Evolutionary conservation across 306 rosid genomes (phyloP), one percentile per base, ranked within the genome.

Genomic region (Dalbergia oliveri): DNA sequence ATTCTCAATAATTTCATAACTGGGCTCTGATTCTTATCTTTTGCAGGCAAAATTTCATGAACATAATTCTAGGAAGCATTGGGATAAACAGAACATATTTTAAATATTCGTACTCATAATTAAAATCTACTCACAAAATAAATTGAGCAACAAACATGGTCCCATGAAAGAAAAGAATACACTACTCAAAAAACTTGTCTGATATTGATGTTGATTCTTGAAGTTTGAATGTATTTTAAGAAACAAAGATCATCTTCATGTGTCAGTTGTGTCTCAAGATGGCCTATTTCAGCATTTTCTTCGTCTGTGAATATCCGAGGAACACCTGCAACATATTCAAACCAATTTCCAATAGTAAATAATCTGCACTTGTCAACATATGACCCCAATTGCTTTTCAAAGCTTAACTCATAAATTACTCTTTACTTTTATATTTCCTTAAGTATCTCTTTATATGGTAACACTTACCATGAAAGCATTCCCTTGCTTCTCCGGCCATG

Each of bases 401-500:
- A 56, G 34, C 37, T 60, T 73, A 41, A 73, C 79, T 49, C 59
- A 39, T 15, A 41, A 47, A 41, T 19, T 8, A 5, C 61, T 4
- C 45, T 39, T 58, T 14, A 5, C 13, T 58, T 23, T 39, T 39
- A 49, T 50, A 59, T 68, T 72, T 61, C 65, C 66, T 50, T 35
- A 16, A 69, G 19, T 31, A 63, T 31, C 34, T 33, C 43, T 54
- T 41, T 6, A 45, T 53, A 78, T 59, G 66, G 71, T 54, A 74
- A 23, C 65, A 73, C 79, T 77, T 89, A 91, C 99, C 98, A 66
- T 95, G 99, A 82, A 90, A 95, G 78, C 97, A 91, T 85, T 95
- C 93, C 79, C 98, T 93, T 63, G 96, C 96, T 85, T 91, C 94
- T 67, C 97, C 94, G 5, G 94, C 99, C 99, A 95, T 95, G 65